These are phyloP conservation scores for Hortiboletus campestris DNA, from an alignment of 768 basidiomycete genomes.

Conservation along the genomic window DNA sequence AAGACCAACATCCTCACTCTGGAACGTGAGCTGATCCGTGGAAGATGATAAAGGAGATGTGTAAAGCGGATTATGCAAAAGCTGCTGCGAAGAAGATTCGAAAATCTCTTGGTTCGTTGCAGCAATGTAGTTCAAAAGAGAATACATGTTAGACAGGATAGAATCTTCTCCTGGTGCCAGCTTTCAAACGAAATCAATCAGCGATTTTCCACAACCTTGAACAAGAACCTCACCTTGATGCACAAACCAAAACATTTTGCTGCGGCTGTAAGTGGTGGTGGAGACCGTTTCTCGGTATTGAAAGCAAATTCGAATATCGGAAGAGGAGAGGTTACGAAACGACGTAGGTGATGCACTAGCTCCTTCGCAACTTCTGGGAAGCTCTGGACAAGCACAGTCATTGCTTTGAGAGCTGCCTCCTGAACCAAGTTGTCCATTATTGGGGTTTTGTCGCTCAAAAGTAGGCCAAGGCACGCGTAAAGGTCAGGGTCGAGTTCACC, in stretches of 20 bases:
- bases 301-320: slow-evolving; percentile 88
- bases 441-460: slow-evolving; percentile 80
- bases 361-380: slow-evolving; percentile 76
- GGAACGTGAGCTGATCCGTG: slow-evolving; percentile 49
- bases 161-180: slow-evolving; percentile 85
- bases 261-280: slow-evolving; percentile 78
- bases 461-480: slow-evolving; percentile 62
- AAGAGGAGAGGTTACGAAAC: slow-evolving; percentile 84
- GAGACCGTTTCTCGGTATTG: slow-evolving; percentile 65
- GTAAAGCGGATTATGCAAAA: slow-evolving; percentile 42
- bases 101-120: slow-evolving; percentile 76
- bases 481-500: slow-evolving; percentile 67
- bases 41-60: slow-evolving; percentile 29
- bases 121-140: slow-evolving; percentile 88
- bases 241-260: slow-evolving; percentile 90
- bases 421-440: slow-evolving; percentile 82
- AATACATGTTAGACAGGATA: slow-evolving; percentile 95
- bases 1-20: slow-evolving; percentile 62
- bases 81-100: slow-evolving; percentile 47
- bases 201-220: background rate
- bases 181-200: slow-evolving; percentile 37
- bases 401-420: slow-evolving; percentile 85
- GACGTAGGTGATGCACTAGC: slow-evolving; percentile 77
- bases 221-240: slow-evolving; percentile 56
- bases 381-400: slow-evolving; percentile 81